These are phyloP conservation scores for Trichomonascus vanleenenianus DNA, from an alignment of 805 yeast species.

Conservation along the genomic window DNA sequence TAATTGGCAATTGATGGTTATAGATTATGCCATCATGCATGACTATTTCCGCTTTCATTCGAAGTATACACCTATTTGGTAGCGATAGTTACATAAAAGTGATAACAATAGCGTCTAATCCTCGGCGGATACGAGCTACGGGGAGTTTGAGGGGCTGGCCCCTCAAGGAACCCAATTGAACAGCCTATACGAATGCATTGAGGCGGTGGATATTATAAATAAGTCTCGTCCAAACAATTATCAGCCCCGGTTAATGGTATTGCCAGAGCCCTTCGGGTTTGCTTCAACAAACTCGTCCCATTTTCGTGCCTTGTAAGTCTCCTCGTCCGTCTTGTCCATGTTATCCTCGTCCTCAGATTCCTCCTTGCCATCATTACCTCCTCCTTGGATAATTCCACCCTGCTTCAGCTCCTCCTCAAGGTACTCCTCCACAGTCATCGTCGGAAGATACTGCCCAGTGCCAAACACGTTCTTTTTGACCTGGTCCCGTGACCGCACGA, in stretches of 20 bases:
- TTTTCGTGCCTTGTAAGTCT: constrained; percentile 66
- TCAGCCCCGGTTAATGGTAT: constrained; percentile 62
- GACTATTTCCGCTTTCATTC: no score
- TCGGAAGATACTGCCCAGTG: constrained; percentile 87
- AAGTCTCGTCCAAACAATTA: background rate
- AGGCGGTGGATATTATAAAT: no score
- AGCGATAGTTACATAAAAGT: no score
- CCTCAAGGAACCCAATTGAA: no score
- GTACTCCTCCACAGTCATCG: constrained; percentile 90
- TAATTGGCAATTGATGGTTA: no score
- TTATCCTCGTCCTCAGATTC: constrained; percentile 57
- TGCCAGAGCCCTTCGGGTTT: constrained; percentile 84
- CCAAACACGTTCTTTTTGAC: constrained; percentile 66
- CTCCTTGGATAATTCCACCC: constrained; percentile 58
- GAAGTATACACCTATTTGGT: no score
- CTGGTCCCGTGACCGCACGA: constrained; percentile 47
- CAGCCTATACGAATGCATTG: no score
- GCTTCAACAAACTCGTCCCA: constrained; percentile 95
- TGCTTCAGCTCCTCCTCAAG: constrained; percentile 76
- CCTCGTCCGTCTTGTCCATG: constrained; percentile 47
- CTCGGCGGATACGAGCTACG: no score
- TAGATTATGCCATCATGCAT: no score
- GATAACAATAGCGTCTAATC: no score
- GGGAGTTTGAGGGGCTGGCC: no score
- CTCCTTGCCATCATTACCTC: constrained; percentile 16